phyloP scores from a whole-genome alignment of 2,329 filamentous ascomycete species.

The Penicillium digitatum region DNA sequence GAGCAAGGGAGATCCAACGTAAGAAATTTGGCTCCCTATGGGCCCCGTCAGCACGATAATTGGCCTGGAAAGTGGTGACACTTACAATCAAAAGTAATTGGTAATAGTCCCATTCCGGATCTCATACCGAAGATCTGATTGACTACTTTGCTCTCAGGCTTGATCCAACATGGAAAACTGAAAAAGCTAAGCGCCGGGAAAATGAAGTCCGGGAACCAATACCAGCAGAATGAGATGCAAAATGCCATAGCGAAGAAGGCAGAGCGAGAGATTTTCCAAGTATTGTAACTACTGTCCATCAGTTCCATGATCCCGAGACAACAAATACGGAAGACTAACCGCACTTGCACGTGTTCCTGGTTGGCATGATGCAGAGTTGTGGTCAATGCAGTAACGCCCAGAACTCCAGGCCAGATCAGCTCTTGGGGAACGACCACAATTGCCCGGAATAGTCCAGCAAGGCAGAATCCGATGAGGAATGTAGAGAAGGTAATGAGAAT shows the following conservation, averaged over 20 bases:
- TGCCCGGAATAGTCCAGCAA: constrained; percentile 59
- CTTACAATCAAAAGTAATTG: constrained; percentile 42
- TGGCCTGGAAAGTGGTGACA: background rate
- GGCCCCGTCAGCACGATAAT: background rate
- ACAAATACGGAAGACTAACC: constrained; percentile 18
- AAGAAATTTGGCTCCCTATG: constrained; percentile 27
- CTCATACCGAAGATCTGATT: constrained; percentile 32
- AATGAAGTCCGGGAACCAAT: constrained; percentile 32
- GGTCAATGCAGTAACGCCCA: constrained; percentile 59
- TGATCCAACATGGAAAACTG: constrained; percentile 31
- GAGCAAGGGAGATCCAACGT: constrained; percentile 51
- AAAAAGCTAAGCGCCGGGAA: constrained; percentile 32
- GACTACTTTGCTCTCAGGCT: constrained; percentile 23
- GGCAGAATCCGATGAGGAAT: constrained; percentile 59
- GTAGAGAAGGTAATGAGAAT: constrained; percentile 58
- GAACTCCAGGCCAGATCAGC: constrained; percentile 57
- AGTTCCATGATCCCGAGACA: constrained; percentile 30
- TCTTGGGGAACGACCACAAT: constrained; percentile 53
- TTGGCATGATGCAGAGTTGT: constrained; percentile 63
- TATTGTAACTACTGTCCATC: constrained; percentile 39
- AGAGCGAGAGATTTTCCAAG: constrained; percentile 37
- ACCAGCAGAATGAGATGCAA: constrained; percentile 26
- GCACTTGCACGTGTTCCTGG: constrained; percentile 44
- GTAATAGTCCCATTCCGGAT: constrained; percentile 29
- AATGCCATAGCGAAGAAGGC: constrained; percentile 23